Evolutionary conservation across 2,329 filamentous ascomycete species (phyloP).

Genomic region (Fonsecaea multimorphosa): DNA sequence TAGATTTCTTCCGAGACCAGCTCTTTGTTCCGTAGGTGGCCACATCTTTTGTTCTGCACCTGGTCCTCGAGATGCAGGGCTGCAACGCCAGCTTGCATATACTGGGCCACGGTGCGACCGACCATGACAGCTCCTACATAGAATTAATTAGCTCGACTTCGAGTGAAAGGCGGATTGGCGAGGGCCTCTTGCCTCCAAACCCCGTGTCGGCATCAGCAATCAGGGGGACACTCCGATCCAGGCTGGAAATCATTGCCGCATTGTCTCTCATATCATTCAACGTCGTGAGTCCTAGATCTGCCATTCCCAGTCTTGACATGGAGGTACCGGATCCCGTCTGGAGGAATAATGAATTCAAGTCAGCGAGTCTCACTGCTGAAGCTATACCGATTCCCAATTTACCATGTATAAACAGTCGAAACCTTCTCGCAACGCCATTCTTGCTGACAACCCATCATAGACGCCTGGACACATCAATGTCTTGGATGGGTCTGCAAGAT

Average conservation of each 20-base stretch:
- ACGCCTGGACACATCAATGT: constrained; percentile 57
- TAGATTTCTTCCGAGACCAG: constrained; percentile 45
- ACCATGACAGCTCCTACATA: constrained; percentile 41
- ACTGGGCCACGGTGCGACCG: constrained; percentile 56
- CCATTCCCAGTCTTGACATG: constrained; percentile 55
- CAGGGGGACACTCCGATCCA: constrained; percentile 55
- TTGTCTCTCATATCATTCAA: constrained; percentile 59
- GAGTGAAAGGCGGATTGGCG: no score
- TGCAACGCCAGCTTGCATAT: constrained; percentile 60
- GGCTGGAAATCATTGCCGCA: constrained; percentile 59
- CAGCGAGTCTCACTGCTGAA: no score
- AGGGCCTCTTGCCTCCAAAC: constrained; percentile 51
- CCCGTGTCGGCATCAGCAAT: constrained; percentile 61
- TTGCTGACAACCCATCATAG: constrained; percentile 59
- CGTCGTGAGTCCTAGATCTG: constrained; percentile 58
- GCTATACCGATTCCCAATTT: background rate
- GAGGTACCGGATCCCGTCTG: constrained; percentile 57
- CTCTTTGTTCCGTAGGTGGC: constrained; percentile 48
- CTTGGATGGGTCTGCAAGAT: constrained; percentile 43
- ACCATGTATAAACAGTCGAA: constrained; percentile 59
- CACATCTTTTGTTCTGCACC: constrained; percentile 46
- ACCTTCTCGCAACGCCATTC: constrained; percentile 55
- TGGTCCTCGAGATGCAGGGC: constrained; percentile 63
- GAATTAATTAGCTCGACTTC: no score
- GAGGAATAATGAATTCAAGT: no score